Evolutionary conservation across 441 rosid species (phyloP).

Genomic region (Erodium texanum): DNA sequence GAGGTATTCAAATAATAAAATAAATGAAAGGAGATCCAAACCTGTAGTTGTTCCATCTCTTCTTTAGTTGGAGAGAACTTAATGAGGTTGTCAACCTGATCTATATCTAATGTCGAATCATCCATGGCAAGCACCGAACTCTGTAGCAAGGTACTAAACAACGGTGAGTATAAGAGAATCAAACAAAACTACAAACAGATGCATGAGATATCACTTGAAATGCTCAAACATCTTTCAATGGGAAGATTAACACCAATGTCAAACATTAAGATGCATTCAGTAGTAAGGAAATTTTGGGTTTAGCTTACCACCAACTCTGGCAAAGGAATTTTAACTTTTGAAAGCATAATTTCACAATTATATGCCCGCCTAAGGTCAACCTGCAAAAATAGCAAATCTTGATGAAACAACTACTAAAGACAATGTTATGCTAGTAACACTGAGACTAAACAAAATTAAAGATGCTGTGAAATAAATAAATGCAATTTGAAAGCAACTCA

Average conservation of each 20-base stretch:
- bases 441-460: not conserved
- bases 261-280: conserved; percentile 11
- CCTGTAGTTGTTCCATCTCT: conserved; percentile 83
- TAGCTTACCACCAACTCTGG: conserved; percentile 75
- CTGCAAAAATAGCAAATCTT: conserved; percentile 44
- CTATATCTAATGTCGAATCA: conserved; percentile 71
- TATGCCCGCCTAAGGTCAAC: conserved; percentile 93
- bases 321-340: conserved; percentile 88
- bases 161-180: conserved; percentile 17
- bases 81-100: conserved; percentile 86
- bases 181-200: conserved; percentile 9
- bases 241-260: not conserved
- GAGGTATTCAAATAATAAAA: conserved; percentile 7
- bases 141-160: conserved; percentile 30
- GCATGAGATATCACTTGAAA: not conserved
- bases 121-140: conserved; percentile 74
- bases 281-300: conserved; percentile 9
- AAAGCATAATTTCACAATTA: conserved; percentile 97
- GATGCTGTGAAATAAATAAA: not conserved
- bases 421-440: conserved; percentile 8
- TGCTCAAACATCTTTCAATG: not conserved
- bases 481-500: not conserved
- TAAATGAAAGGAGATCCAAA: conserved; percentile 17
- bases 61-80: conserved; percentile 96
- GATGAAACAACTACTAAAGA: conserved; percentile 20